Evolutionary conservation across 2,329 filamentous ascomycete genomes (phyloP).

Genomic region (Epichloe gansuensis): DNA sequence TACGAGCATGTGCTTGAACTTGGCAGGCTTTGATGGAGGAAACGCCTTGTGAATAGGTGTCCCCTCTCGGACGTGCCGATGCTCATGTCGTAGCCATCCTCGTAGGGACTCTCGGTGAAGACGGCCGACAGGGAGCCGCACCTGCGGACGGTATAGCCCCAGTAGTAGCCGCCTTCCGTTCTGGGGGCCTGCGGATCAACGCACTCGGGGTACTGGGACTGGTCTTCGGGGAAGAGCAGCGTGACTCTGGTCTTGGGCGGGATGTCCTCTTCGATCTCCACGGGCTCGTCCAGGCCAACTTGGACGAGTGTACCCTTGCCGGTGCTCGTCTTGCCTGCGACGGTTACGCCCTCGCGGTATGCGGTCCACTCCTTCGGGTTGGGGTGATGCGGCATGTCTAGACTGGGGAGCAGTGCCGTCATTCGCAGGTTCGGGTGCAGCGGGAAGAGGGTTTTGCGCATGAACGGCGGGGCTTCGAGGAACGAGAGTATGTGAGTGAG

Average conservation of each 20-base stretch:
- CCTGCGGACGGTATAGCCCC: constrained; percentile 65
- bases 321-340: constrained; percentile 31
- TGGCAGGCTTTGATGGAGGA: constrained; percentile 27
- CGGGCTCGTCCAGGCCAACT: constrained; percentile 41
- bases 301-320: constrained; percentile 43
- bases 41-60: constrained; percentile 35
- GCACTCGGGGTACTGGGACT: constrained; percentile 37
- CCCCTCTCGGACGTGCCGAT: constrained; percentile 78
- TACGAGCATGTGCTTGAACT: constrained; percentile 61
- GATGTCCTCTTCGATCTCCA: constrained; percentile 47
- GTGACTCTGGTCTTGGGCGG: constrained; percentile 64
- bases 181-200: constrained; percentile 59
- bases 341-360: constrained; percentile 66
- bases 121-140: constrained; percentile 56
- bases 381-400: constrained; percentile 80
- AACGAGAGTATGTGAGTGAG: constrained; percentile 68
- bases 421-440: constrained; percentile 66
- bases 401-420: constrained; percentile 60
- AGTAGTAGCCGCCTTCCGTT: constrained; percentile 71
- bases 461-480: constrained; percentile 73
- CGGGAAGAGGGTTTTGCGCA: constrained; percentile 64
- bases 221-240: constrained; percentile 42
- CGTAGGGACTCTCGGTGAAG: constrained; percentile 64
- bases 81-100: constrained; percentile 69
- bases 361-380: constrained; percentile 64